phyloP scores from a whole-genome alignment of 768 basidiomycete species.

The Auricularia auricula-judae region DNA sequence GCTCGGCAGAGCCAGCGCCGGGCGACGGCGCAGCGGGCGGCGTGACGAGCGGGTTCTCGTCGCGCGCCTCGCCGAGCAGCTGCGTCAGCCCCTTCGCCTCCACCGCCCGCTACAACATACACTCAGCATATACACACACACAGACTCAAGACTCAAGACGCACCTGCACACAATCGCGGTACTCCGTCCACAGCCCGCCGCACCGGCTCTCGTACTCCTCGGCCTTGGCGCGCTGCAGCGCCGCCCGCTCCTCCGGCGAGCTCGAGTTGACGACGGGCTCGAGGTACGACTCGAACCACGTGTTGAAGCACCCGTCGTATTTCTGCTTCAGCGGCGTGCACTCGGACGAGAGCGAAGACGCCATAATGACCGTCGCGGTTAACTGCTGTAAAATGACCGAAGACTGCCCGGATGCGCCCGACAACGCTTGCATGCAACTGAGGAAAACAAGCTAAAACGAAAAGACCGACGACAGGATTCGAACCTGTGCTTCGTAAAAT shows the following conservation, averaged over 20 bases:
- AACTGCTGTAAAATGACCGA: not conserved
- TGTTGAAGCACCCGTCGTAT: slow-evolving; percentile 93
- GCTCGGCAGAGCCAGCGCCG: too few relatives aligned
- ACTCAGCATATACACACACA: not conserved
- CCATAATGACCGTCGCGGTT: slow-evolving; percentile 32
- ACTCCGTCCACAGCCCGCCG: slow-evolving; percentile 71
- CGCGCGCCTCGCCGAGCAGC: slow-evolving; percentile 66
- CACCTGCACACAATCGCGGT: slow-evolving; percentile 77
- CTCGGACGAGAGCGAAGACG: slow-evolving; percentile 66
- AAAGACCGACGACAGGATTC: too few relatives aligned
- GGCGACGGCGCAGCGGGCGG: slow-evolving; percentile 37
- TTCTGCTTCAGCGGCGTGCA: slow-evolving; percentile 85
- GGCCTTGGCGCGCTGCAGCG: slow-evolving; percentile 66
- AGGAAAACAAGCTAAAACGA: too few relatives aligned
- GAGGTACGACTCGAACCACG: slow-evolving; percentile 96
- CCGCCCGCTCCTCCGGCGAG: slow-evolving; percentile 35
- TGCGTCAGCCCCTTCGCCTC: slow-evolving; percentile 67
- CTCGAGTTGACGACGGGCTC: slow-evolving; percentile 52
- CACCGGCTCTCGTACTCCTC: slow-evolving; percentile 82
- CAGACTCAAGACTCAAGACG: slow-evolving; percentile 14
- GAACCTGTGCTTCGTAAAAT: slow-evolving; percentile 5
- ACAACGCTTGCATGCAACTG: too few relatives aligned
- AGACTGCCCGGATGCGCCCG: not conserved
- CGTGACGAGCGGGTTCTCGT: slow-evolving; percentile 54
- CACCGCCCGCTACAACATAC: slow-evolving; percentile 51